phyloP scores from a whole-genome alignment of 2,329 filamentous ascomycete genomes.

The Penicillium sp. region DNA sequence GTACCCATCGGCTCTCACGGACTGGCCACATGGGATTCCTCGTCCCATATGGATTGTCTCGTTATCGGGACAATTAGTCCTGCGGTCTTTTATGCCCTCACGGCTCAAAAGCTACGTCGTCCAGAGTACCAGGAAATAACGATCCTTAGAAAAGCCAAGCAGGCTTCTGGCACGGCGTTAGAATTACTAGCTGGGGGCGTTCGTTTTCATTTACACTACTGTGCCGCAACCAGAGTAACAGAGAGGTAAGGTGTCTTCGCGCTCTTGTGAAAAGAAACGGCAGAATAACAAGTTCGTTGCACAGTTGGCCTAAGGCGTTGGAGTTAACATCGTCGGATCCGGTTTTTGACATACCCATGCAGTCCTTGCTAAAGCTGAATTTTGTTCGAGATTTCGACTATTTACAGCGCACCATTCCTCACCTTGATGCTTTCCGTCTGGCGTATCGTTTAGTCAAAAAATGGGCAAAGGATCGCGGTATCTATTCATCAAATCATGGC shows the following conservation, averaged over 20 bases:
- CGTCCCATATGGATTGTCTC: conserved; percentile 63
- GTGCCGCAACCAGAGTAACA: conserved; percentile 53
- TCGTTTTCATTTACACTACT: conserved; percentile 65
- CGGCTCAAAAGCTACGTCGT: conserved; percentile 52
- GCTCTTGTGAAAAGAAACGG: not conserved
- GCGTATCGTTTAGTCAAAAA: conserved; percentile 59
- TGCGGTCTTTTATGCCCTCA: conserved; percentile 59
- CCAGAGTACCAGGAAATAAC: conserved; percentile 43
- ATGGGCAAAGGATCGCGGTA: conserved; percentile 59
- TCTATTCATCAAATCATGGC: conserved; percentile 64
- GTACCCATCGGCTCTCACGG: conserved; percentile 64
- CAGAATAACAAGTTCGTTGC: not conserved
- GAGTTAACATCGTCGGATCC: conserved; percentile 49
- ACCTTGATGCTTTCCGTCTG: conserved; percentile 54
- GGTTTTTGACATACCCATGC: conserved; percentile 53
- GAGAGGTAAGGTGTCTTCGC: conserved; percentile 39
- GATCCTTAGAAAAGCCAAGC: conserved; percentile 56
- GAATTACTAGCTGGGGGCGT: conserved; percentile 58
- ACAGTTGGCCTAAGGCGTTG: conserved; percentile 35
- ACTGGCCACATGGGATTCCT: conserved; percentile 57
- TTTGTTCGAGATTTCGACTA: conserved; percentile 61
- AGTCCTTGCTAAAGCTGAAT: conserved; percentile 60
- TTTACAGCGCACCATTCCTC: conserved; percentile 57
- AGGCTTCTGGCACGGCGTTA: conserved; percentile 60
- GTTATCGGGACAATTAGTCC: conserved; percentile 61